Evolutionary conservation across 441 rosid genomes (phyloP).

Genomic region (Gossypium gossypioides): DNA sequence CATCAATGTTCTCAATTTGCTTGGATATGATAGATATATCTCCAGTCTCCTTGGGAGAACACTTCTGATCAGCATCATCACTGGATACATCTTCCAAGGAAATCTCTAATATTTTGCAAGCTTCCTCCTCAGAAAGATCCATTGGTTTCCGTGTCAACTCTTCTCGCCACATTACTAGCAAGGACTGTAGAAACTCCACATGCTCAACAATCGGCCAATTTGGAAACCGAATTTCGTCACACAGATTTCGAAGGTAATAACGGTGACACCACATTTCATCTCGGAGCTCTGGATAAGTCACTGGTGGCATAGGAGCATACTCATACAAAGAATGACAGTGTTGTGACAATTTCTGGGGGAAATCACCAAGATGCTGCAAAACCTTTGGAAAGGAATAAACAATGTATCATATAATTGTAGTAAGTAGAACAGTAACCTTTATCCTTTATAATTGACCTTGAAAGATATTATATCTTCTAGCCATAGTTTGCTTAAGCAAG

Average conservation of each 20-base stretch:
- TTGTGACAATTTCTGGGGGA: conserved; percentile 92
- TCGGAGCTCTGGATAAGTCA: conserved; percentile 93
- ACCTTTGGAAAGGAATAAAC: conserved; percentile 44
- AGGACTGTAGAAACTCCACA: conserved; percentile 92
- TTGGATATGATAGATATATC: conserved; percentile 59
- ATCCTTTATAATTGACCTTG: background rate
- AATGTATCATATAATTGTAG: conserved; percentile 4
- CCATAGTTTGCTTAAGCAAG: background rate
- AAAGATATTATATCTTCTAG: background rate
- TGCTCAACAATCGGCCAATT: conserved; percentile 98
- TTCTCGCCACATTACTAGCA: conserved; percentile 99
- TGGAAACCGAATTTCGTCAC: conserved; percentile 92
- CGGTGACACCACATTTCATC: conserved; percentile 99
- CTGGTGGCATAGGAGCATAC: conserved; percentile 99
- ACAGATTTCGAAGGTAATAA: conserved; percentile 85
- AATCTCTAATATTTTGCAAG: conserved; percentile 89
- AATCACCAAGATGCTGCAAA: conserved; percentile 99
- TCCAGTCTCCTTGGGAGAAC: conserved; percentile 42
- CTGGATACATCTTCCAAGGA: conserved; percentile 66
- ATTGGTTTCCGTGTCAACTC: conserved; percentile 94
- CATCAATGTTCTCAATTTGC: conserved; percentile 95
- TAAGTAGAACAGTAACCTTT: background rate
- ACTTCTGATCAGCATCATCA: conserved; percentile 33
- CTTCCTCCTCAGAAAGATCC: conserved; percentile 99
- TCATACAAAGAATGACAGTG: conserved; percentile 92